A percentile compares a stretch with the other conserved stretches of the same genome.
These are phyloP conservation scores for Toxicodendron radicans DNA, from an alignment of 345 rosid genomes.

Conservation along the genomic window DNA sequence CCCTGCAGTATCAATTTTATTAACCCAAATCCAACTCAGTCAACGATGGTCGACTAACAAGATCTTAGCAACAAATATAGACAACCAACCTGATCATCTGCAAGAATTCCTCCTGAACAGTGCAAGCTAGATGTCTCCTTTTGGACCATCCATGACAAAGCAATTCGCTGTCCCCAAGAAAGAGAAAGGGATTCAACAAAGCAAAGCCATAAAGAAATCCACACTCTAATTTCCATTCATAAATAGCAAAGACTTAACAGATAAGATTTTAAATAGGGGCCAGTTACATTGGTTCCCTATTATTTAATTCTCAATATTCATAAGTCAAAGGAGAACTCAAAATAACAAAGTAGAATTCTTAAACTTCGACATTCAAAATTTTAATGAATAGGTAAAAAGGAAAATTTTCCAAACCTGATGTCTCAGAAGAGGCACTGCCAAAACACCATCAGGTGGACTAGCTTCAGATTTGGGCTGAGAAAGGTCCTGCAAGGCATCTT, in stretches of 20 bases:
- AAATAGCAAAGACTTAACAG: background rate
- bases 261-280: background rate
- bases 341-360: background rate
- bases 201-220: background rate
- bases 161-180: slow-evolving; percentile 69
- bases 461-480: slow-evolving; percentile 80
- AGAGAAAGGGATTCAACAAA: slow-evolving; percentile 2
- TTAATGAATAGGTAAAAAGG: background rate
- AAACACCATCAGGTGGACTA: slow-evolving; percentile 69
- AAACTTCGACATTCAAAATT: slow-evolving; percentile 4
- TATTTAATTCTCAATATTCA: background rate
- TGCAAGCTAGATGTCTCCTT: slow-evolving; percentile 66
- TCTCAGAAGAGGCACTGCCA: slow-evolving; percentile 83
- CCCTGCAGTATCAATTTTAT: slow-evolving; percentile 56
- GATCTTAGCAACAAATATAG: slow-evolving; percentile 17
- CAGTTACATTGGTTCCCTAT: background rate
- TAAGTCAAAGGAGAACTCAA: background rate
- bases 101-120: slow-evolving; percentile 96
- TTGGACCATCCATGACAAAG: slow-evolving; percentile 94
- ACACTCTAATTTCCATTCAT: background rate
- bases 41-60: background rate
- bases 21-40: slow-evolving; percentile 9
- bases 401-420: slow-evolving; percentile 73
- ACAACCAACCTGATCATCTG: slow-evolving; percentile 86
- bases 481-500: slow-evolving; percentile 62